Conservation (phyloP, 768 basidiomycete species). For the Hypsizygus marmoreus region DNA sequence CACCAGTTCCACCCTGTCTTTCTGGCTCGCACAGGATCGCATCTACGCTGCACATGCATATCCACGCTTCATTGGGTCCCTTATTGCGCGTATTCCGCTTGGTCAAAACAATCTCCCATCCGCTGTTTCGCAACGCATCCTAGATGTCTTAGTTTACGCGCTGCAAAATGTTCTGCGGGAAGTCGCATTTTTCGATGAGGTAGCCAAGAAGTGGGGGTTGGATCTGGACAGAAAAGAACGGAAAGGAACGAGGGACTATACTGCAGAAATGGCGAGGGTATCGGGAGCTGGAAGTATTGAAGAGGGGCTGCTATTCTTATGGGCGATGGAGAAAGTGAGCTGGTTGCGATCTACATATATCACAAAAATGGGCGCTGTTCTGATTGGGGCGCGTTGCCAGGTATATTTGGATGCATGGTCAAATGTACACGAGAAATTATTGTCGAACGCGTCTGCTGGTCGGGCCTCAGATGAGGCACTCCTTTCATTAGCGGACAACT, state of each 20-base stretch:
- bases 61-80: constrained; percentile 67
- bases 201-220: constrained; percentile 45
- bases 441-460: constrained; percentile 6
- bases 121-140: constrained; percentile 35
- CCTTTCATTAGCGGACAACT: constrained; percentile 57
- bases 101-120: constrained; percentile 30
- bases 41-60: constrained; percentile 77
- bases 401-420: constrained; percentile 74
- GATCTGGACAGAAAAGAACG: constrained; percentile 46
- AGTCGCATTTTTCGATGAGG: constrained; percentile 61
- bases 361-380: not conserved
- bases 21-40: constrained; percentile 74
- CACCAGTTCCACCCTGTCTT: constrained; percentile 44
- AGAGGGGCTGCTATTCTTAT: constrained; percentile 72
- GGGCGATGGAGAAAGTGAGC: constrained; percentile 76
- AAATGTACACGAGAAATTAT: constrained; percentile 35
- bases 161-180: constrained; percentile 60
- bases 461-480: constrained; percentile 1
- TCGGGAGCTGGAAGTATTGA: constrained; percentile 46
- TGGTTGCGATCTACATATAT: not conserved
- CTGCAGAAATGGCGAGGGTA: constrained; percentile 68
- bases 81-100: constrained; percentile 64
- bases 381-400: constrained; percentile 33
- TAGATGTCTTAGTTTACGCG: constrained; percentile 51
- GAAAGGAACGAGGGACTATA: constrained; percentile 67